Conservation (phyloP, 2,329 filamentous ascomycete genomes). For the Ilyonectria sp. region DNA sequence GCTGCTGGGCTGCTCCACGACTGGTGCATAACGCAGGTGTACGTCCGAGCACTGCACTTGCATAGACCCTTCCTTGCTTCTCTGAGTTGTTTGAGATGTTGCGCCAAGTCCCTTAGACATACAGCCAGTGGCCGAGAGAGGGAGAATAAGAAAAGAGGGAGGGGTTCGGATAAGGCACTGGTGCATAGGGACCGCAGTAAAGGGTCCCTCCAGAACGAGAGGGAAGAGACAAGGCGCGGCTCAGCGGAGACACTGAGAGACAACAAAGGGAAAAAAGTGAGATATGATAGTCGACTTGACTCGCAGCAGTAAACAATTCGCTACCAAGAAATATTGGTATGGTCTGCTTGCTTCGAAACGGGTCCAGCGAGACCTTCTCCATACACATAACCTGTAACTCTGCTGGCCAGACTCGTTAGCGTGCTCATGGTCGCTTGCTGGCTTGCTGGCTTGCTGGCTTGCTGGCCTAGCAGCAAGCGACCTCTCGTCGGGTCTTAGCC, state of each 20-base stretch:
- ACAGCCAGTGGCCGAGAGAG: constrained; percentile 20
- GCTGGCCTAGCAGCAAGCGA: constrained; percentile 7
- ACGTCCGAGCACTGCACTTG: constrained; percentile 26
- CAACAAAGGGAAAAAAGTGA: constrained; percentile 14
- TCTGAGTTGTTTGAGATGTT: constrained; percentile 22
- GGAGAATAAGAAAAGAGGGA: constrained; percentile 29
- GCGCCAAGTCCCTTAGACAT: constrained; percentile 18
- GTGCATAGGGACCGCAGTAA: neutral
- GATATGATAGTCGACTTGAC: constrained; percentile 20
- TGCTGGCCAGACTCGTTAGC: constrained; percentile 31
- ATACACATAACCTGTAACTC: constrained; percentile 22
- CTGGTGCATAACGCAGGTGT: neutral
- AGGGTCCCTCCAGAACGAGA: neutral
- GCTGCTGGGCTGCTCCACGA: constrained; percentile 9
- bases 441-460: too few relatives aligned
- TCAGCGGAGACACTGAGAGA: constrained; percentile 14
- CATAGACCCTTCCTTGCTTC: constrained; percentile 9
- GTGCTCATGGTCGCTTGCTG: constrained; percentile 23
- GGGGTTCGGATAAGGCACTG: neutral
- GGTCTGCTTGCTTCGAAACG: constrained; percentile 29
- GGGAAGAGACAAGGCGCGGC: constrained; percentile 12
- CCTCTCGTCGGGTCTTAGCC: constrained; percentile 23
- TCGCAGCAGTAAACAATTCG: constrained; percentile 21
- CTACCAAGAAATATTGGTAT: constrained; percentile 32
- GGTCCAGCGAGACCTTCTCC: constrained; percentile 17